phyloP scores from a whole-genome alignment of 768 basidiomycete species.

The Suillus lakei region DNA sequence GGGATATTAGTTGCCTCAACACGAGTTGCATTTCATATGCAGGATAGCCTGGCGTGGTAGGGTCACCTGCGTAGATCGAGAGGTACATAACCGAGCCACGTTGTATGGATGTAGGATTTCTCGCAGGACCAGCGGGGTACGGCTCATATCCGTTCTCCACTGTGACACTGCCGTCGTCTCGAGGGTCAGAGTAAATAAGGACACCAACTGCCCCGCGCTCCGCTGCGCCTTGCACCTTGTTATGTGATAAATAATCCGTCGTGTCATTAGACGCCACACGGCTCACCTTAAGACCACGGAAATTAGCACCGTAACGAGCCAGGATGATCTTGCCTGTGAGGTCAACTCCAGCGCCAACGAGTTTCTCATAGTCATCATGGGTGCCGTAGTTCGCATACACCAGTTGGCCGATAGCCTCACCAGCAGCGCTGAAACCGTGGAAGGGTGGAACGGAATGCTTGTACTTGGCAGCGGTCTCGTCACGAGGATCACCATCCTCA shows the following conservation, averaged over 20 bases:
- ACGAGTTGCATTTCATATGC: conserved; percentile 82
- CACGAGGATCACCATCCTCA: conserved; percentile 71
- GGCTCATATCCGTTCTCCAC: conserved; percentile 74
- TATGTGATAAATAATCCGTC: conserved; percentile 20
- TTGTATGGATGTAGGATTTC: conserved; percentile 83
- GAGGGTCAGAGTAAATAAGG: conserved; percentile 85
- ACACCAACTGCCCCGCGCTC: conserved; percentile 80
- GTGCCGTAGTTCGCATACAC: conserved; percentile 85
- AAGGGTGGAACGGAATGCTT: conserved; percentile 75
- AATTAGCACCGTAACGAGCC: conserved; percentile 73
- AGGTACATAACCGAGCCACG: conserved; percentile 83
- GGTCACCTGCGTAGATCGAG: conserved; percentile 72
- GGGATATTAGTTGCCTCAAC: conserved; percentile 66
- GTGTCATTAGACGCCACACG: conserved; percentile 20
- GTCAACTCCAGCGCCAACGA: conserved; percentile 67
- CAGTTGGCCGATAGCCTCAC: conserved; percentile 70
- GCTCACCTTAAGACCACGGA: conserved; percentile 84
- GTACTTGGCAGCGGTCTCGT: conserved; percentile 73
- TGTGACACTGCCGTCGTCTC: conserved; percentile 83
- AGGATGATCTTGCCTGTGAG: conserved; percentile 81
- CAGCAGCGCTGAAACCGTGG: conserved; percentile 83
- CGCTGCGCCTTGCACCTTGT: conserved; percentile 79
- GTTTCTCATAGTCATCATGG: conserved; percentile 69
- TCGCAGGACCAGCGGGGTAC: conserved; percentile 83
- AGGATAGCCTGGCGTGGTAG: conserved; percentile 88